Percentiles rank a stretch among this genome's conserved stretches.
phyloP scores from a whole-genome alignment of 2,329 filamentous ascomycete genomes.

The Aspergillus ibericus region DNA sequence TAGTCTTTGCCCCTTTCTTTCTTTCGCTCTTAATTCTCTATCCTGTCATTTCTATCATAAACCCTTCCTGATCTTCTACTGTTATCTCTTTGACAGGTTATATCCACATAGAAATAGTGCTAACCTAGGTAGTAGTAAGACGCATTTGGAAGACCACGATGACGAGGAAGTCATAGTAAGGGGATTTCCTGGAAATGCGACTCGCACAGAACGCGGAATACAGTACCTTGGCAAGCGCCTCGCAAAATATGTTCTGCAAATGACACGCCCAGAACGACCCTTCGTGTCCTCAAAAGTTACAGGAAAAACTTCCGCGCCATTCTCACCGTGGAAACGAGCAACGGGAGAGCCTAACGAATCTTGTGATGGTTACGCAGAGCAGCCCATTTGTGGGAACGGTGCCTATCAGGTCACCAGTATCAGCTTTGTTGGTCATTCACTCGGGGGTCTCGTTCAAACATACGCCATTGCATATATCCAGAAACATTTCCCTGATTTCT shows the following conservation, averaged over 20 bases:
- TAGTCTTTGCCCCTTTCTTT: too few relatives aligned
- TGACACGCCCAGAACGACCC: slow-evolving; percentile 93
- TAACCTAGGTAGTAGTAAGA: not conserved
- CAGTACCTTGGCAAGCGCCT: slow-evolving; percentile 95
- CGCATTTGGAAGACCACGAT: slow-evolving; percentile 27
- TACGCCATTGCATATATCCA: slow-evolving; percentile 96
- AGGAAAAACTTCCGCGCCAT: slow-evolving; percentile 49
- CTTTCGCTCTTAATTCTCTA: too few relatives aligned
- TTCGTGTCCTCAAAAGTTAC: slow-evolving; percentile 67
- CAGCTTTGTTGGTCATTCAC: slow-evolving; percentile 88
- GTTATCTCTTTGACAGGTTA: not conserved
- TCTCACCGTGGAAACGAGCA: slow-evolving; percentile 43
- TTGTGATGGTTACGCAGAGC: slow-evolving; percentile 38
- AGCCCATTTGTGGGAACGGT: slow-evolving; percentile 48
- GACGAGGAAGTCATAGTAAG: slow-evolving; percentile 80
- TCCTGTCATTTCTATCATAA: too few relatives aligned
- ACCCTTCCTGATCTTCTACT: not conserved
- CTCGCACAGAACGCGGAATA: slow-evolving; percentile 89
- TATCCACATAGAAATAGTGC: not conserved
- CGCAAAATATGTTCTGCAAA: slow-evolving; percentile 82
- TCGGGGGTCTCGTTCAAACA: slow-evolving; percentile 86
- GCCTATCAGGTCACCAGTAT: slow-evolving; percentile 89
- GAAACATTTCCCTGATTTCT: slow-evolving; percentile 91
- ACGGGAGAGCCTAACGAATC: slow-evolving; percentile 25
- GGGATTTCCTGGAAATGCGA: slow-evolving; percentile 86